Conservation (phyloP, 2,329 filamentous ascomycete species). For the Cladosporium sp. region DNA sequence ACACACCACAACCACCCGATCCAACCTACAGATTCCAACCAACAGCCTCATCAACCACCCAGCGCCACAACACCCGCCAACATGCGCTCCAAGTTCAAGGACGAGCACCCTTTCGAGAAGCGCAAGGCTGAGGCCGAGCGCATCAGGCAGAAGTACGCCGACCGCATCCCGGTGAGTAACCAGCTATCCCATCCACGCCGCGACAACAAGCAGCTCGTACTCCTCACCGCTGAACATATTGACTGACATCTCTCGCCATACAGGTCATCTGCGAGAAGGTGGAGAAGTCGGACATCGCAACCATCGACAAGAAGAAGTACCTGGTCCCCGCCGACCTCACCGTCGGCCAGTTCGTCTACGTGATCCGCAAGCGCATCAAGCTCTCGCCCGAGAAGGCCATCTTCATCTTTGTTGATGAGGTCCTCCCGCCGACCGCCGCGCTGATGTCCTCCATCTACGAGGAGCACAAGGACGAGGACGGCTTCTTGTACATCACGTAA, state of each 20-base stretch:
- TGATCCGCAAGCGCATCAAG: conserved; percentile 99
- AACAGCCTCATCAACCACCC: conserved; percentile 4
- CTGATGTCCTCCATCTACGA: conserved; percentile 99
- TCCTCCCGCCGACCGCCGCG: conserved; percentile 91
- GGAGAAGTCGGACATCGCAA: conserved; percentile 98
- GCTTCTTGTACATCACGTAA: conserved; percentile 97
- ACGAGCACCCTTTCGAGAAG: conserved; percentile 99
- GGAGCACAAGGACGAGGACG: conserved; percentile 88
- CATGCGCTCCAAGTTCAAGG: conserved; percentile 99
- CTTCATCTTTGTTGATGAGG: conserved; percentile 99
- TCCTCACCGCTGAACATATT: not conserved
- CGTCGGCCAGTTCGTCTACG: conserved; percentile 99
- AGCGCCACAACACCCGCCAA: conserved; percentile 43
- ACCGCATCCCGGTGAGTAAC: conserved; percentile 88
- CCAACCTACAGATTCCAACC: conserved; percentile 6
- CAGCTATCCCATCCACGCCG: conserved; percentile 9
- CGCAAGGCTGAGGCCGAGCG: conserved; percentile 99
- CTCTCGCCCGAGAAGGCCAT: conserved; percentile 99
- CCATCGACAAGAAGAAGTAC: conserved; percentile 99
- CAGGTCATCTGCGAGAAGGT: conserved; percentile 99
- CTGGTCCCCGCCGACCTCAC: conserved; percentile 96
- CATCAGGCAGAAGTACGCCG: conserved; percentile 97
- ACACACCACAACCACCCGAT: conserved; percentile 14
- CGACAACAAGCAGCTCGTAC: conserved; percentile 11
- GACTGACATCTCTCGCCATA: conserved; percentile 16